phyloP scores from a whole-genome alignment of 148 eudicot genomes.

The Spergularia marina region DNA sequence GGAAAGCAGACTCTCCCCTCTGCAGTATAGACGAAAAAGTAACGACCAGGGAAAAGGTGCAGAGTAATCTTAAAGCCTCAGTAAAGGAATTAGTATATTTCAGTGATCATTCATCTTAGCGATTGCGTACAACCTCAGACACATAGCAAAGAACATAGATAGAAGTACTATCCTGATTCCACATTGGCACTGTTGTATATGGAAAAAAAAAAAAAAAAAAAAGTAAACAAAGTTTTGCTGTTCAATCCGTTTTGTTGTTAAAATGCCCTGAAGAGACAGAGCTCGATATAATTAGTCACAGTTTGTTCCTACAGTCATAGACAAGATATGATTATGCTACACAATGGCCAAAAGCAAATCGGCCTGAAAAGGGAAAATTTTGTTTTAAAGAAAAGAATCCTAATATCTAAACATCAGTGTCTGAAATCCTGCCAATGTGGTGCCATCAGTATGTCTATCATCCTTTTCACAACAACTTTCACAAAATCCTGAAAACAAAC shows the following conservation, averaged over 20 bases:
- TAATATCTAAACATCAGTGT: constrained; percentile 11
- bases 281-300: constrained; percentile 18
- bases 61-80: too few species aligned
- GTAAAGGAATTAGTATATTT: too few species aligned
- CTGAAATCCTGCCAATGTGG: constrained; percentile 31
- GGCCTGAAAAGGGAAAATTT: not conserved
- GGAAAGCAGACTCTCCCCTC: not conserved
- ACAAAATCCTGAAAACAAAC: constrained; percentile 53
- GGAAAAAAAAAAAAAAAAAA: too few species aligned
- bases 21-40: too few species aligned
- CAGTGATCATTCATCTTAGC: too few species aligned
- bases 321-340: constrained; percentile 13
- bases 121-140: not conserved
- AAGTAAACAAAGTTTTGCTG: too few species aligned
- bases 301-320: constrained; percentile 15
- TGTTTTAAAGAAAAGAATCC: not conserved
- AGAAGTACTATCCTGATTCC: too few species aligned
- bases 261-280: not conserved
- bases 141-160: not conserved
- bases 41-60: too few species aligned
- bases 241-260: not conserved
- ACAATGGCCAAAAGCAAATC: not conserved
- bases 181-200: too few species aligned
- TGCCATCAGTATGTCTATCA: constrained; percentile 24
- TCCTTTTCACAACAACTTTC: constrained; percentile 38